phyloP scores from a whole-genome alignment of 2,329 filamentous ascomycete species.

The Thelonectria discophora region DNA sequence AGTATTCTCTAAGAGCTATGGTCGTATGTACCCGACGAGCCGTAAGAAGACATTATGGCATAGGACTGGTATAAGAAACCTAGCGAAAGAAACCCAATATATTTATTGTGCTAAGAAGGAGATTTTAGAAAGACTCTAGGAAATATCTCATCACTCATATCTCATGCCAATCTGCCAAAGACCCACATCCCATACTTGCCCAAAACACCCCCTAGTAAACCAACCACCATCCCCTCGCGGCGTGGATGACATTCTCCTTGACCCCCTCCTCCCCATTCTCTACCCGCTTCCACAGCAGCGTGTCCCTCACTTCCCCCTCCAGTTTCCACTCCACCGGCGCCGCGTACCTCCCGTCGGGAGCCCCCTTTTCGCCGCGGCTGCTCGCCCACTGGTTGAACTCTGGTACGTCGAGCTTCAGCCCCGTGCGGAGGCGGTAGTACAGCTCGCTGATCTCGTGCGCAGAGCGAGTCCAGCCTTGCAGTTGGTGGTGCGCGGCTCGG shows the following conservation, averaged over 20 bases:
- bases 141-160: background rate
- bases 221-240: conserved; percentile 33
- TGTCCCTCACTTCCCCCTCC: conserved; percentile 24
- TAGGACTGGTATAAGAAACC: too few species aligned
- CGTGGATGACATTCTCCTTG: conserved; percentile 30
- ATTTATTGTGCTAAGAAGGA: too few species aligned
- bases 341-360: conserved; percentile 34
- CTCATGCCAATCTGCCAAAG: background rate
- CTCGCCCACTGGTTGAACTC: conserved; percentile 36
- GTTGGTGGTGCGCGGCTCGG: conserved; percentile 29
- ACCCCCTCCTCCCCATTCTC: conserved; percentile 5
- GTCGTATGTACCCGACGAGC: too few species aligned
- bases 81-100: too few species aligned
- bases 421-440: conserved; percentile 28
- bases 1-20: too few species aligned
- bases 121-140: too few species aligned
- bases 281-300: conserved; percentile 23
- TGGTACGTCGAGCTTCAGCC: conserved; percentile 29
- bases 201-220: conserved; percentile 2
- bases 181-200: background rate
- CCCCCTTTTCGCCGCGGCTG: conserved; percentile 25
- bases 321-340: conserved; percentile 32
- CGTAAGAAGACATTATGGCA: too few species aligned
- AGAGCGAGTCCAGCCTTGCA: conserved; percentile 33
- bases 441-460: conserved; percentile 31